phyloP scores from a whole-genome alignment of 2,329 filamentous ascomycete species.

The Penicillium janthinellum region DNA sequence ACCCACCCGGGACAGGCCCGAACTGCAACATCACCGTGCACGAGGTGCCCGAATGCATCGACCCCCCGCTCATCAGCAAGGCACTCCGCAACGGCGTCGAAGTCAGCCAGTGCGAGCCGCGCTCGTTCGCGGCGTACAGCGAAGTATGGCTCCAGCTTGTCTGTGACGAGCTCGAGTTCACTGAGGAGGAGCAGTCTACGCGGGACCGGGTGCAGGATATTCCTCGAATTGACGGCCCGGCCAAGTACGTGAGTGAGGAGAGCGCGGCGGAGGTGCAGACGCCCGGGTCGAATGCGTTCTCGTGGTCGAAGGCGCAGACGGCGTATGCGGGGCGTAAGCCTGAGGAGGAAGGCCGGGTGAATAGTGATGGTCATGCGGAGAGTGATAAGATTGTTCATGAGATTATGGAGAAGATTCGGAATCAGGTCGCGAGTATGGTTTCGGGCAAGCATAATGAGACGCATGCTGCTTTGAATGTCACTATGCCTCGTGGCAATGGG shows the following conservation, averaged over 20 bases:
- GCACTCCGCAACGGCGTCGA: slow-evolving; percentile 25
- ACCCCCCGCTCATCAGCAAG: slow-evolving; percentile 30
- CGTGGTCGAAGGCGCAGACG: slow-evolving; percentile 13
- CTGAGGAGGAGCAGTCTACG: slow-evolving; percentile 12
- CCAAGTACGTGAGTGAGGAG: slow-evolving; percentile 11
- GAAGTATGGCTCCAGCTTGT: slow-evolving; percentile 36
- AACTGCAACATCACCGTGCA: slow-evolving; percentile 37
- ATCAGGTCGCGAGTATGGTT: slow-evolving; percentile 17
- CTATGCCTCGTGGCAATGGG: slow-evolving; percentile 14
- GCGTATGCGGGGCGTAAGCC: slow-evolving; percentile 18
- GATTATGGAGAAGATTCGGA: slow-evolving; percentile 22
- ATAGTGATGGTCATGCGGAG: slow-evolving; percentile 23
- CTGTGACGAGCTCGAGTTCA: slow-evolving; percentile 20
- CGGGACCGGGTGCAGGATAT: slow-evolving; percentile 7
- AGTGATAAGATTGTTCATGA: slow-evolving; percentile 20
- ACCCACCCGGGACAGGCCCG: slow-evolving; percentile 12
- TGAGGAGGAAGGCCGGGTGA: slow-evolving; percentile 20
- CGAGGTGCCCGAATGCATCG: slow-evolving; percentile 36
- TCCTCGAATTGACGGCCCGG: slow-evolving; percentile 15
- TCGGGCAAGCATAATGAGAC: slow-evolving; percentile 20
- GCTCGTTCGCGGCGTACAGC: slow-evolving; percentile 28
- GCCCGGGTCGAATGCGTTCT: slow-evolving; percentile 24
- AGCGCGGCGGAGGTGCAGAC: slow-evolving; percentile 19
- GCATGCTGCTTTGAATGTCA: slow-evolving; percentile 10
- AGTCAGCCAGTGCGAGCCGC: slow-evolving; percentile 28